Base-by-base conservation (phyloP, 2,329 filamentous ascomycete species). In the Acrocalymma vagum region DNA sequence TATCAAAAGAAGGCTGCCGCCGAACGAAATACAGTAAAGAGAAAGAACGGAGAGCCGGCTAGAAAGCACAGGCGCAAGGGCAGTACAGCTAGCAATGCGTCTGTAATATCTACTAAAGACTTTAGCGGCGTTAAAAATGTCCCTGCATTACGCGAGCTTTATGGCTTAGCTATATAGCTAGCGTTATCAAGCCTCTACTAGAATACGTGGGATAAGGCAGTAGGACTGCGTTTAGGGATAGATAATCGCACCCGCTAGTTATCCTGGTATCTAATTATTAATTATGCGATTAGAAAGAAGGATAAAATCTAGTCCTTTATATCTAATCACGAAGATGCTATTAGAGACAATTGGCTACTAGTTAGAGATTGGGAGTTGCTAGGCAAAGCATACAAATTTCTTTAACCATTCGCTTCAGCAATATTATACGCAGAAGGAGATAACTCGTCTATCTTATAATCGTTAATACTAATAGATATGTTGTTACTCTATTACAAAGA, bases 351-450 rank as follows among this genome's bases (percentile, higher is more conserved):
- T n/a, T n/a, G n/a, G n/a, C 26, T 42, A 16, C 26, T 22, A 21
- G 11, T 17, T 17, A 9, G n/a, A 9, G 25, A 42, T 37, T 42
- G 16, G 26, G 39, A 37, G 18, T 18, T 42, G 18, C 39, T 42
- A 16, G 17, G 15, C 5, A 42, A 42, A 26, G 20, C 39, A 20
- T 20, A 25, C 17, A 17, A 8, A 14, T 37, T 42, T 31, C 27
- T 42, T n/a, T 9, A 42, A 14, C 39, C 27, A 26, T 42, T 42
- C 20, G 33, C 39, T 24, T 31, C 25, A 10, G 26, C 18, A 9
- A 42, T 33, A 15, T 18, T 42, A 16, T 42, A 37, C 26, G 32
- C 21, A 29, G 39, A 42, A 21, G 27, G 33, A n/a, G 33, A 42
- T 30, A 31, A 32, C 8, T n/a, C 39, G 18, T 42, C 26, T 17